phyloP scores from a whole-genome alignment of 495 filamentous ascomycete species.

The Tuber brumale region DNA sequence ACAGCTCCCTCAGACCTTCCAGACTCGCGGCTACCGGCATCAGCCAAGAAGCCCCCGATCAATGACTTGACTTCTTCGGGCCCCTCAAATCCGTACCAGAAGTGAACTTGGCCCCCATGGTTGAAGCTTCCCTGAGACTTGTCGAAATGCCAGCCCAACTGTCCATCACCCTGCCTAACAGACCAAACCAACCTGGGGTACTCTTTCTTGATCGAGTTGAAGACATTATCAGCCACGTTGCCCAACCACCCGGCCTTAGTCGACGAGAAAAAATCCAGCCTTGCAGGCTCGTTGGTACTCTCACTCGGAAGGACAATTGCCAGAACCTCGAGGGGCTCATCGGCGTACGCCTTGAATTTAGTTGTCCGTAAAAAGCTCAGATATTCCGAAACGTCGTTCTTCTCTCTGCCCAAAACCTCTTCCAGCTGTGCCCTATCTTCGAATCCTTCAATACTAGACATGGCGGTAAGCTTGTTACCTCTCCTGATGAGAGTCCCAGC shows the following conservation, averaged over 20 bases:
- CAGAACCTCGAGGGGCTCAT: slow-evolving; percentile 92
- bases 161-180: slow-evolving; percentile 95
- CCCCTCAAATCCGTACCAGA: slow-evolving; percentile 89
- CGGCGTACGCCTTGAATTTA: slow-evolving; percentile 83
- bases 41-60: slow-evolving; percentile 79
- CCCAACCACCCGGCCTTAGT: slow-evolving; percentile 93
- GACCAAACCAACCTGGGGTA: slow-evolving; percentile 90
- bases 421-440: slow-evolving; percentile 69
- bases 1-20: slow-evolving; percentile 48
- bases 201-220: slow-evolving; percentile 86
- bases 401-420: slow-evolving; percentile 72
- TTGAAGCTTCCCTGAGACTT: slow-evolving; percentile 90
- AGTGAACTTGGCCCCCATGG: slow-evolving; percentile 76
- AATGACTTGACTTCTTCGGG: slow-evolving; percentile 79
- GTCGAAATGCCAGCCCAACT: slow-evolving; percentile 97
- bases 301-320: slow-evolving; percentile 80
- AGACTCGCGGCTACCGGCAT: slow-evolving; percentile 55
- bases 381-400: slow-evolving; percentile 31
- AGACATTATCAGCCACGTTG: slow-evolving; percentile 96
- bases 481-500: slow-evolving; percentile 91
- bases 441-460: slow-evolving; percentile 68
- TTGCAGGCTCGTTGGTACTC: slow-evolving; percentile 53
- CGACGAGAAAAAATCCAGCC: slow-evolving; percentile 87
- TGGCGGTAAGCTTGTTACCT: slow-evolving; percentile 80
- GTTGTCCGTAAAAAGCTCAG: slow-evolving; percentile 23